Conservation (phyloP, 495 filamentous ascomycete genomes). For the Hypoxylon intermedium region DNA sequence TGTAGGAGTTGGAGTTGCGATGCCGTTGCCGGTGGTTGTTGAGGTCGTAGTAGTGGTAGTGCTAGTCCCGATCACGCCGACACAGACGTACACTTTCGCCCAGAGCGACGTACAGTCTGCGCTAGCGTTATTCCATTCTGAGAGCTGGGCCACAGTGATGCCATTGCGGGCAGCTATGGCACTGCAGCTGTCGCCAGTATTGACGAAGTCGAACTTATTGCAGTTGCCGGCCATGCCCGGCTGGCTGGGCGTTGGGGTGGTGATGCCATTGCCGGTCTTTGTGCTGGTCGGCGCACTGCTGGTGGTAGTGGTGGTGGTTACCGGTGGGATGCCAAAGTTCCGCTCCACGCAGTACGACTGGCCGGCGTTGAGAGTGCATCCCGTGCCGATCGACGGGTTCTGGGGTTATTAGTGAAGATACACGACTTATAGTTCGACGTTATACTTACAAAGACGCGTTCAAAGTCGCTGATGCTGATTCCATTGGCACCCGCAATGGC, state of each 20-base stretch:
- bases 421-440: not conserved
- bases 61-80: not conserved
- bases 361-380: not conserved
- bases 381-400: constrained; percentile 1
- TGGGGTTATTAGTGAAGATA: not conserved
- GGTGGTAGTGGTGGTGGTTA: not conserved
- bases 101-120: not conserved
- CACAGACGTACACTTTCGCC: constrained; percentile 10
- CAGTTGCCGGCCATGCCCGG: constrained; percentile 49
- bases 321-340: constrained; percentile 9
- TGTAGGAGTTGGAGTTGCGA: constrained; percentile 42
- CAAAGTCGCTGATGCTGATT: not conserved
- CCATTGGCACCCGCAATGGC: not conserved
- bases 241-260: constrained; percentile 44
- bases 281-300: not conserved
- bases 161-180: constrained; percentile 40
- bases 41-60: constrained; percentile 19
- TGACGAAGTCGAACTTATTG: constrained; percentile 51
- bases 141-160: constrained; percentile 43
- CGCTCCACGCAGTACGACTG: constrained; percentile 5
- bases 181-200: constrained; percentile 51
- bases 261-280: constrained; percentile 28
- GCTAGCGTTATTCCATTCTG: constrained; percentile 45
- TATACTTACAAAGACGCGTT: not conserved
- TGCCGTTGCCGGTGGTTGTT: constrained; percentile 31